Evolutionary conservation across 1,139 yeast genomes (phyloP), one percentile per base, ranked within the genome.

Genomic region (Yamadazyma triangularis): DNA sequence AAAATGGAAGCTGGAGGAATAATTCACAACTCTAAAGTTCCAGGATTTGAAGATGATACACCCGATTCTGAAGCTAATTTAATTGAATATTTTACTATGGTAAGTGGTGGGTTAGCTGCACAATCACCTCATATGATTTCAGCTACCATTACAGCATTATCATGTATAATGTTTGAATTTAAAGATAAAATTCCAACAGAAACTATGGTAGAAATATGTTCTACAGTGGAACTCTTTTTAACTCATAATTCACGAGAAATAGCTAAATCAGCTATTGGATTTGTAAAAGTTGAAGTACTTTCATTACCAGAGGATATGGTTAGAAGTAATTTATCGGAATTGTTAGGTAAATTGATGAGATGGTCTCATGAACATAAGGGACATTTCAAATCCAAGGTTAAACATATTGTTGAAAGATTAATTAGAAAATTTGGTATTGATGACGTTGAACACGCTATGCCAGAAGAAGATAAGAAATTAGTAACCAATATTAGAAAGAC

Each of bases 341-440:
- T 91, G 33, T 66, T 91, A 35, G 66, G 73, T 24, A 81, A 85
- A 47, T 70, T 91, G 47, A 70, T 91, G 74, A 79, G 79, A 43
- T 89, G 97, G 94, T 86, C 96, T 25, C 94, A 87, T 55, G 97
- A 88, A 55, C 96, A 89, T 60, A 86, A 86, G 50, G 94, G 94
- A 25, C 96, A 88, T 51, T 89, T 93, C 71, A 87, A 86, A 55
- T 75, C 88, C 18, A 89, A 86, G 58, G 93, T 91, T 26, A 87
- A 87, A 63, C 96, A 91, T 51, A 83, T 91, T 39, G 68, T 91
- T 40, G 98, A 91, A 66, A 77, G 98, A 50, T 67, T 91, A 50
- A 76, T 91, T 33, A 77, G 98, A 56, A 80, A 88, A 50, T 88
- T 86, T 52, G 96, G 98, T 12, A 73, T 77, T 41, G 96, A 88